Evolutionary conservation across 192 early-diverging fungal species (phyloP).

Genomic region (Coemansia pectinata): DNA sequence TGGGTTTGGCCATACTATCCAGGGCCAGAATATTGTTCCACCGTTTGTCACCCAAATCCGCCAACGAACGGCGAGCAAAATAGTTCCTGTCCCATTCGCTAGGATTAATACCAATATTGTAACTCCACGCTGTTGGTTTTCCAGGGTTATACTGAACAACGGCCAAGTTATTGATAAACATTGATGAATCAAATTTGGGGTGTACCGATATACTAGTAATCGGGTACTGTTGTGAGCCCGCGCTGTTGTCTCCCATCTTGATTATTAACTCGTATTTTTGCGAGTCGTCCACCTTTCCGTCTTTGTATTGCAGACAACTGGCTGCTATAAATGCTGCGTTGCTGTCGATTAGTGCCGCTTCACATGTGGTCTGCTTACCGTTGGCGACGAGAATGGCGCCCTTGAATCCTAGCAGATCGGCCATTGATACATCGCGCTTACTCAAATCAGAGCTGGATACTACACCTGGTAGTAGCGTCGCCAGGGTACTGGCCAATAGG

Average conservation of each 20-base stretch:
- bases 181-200: constrained; percentile 15
- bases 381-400: constrained; percentile 28
- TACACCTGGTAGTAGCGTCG: not conserved
- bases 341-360: constrained; percentile 41
- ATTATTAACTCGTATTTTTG: constrained; percentile 18
- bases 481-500: not conserved
- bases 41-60: not conserved
- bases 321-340: constrained; percentile 37
- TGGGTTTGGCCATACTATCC: constrained; percentile 16
- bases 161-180: constrained; percentile 41
- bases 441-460: not conserved
- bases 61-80: constrained; percentile 31
- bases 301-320: constrained; percentile 28
- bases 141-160: constrained; percentile 27
- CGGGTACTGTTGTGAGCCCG: constrained; percentile 7
- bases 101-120: constrained; percentile 37
- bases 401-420: constrained; percentile 13
- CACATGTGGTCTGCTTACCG: constrained; percentile 41
- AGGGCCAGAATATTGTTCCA: constrained; percentile 32
- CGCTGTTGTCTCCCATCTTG: constrained; percentile 18
- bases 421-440: constrained; percentile 21
- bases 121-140: constrained; percentile 10
- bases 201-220: constrained; percentile 29
- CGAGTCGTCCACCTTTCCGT: constrained; percentile 8
- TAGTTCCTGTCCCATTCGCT: constrained; percentile 27